Evolutionary conservation across 2,329 filamentous ascomycete species (phyloP).

Genomic region (Fusarium camptoceras): DNA sequence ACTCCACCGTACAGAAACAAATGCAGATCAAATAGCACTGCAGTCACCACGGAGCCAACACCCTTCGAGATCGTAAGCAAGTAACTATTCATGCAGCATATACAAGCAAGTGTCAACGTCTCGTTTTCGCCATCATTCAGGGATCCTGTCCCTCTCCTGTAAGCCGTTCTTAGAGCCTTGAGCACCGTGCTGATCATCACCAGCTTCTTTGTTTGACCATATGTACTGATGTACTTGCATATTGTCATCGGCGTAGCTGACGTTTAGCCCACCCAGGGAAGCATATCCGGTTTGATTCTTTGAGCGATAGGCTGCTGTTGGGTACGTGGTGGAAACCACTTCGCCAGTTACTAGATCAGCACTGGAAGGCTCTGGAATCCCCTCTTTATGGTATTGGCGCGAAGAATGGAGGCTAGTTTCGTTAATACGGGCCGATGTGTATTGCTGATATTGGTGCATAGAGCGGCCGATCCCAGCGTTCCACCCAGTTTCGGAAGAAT

Average conservation of each 20-base stretch:
- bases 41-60: not conserved
- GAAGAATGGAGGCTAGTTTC: not conserved
- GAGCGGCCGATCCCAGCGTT: constrained; percentile 26
- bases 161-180: not conserved
- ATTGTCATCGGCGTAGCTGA: not conserved
- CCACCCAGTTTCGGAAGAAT: constrained; percentile 15
- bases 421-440: constrained; percentile 10
- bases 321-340: not conserved
- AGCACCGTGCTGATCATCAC: not conserved
- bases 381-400: constrained; percentile 6
- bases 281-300: constrained; percentile 2
- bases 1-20: not conserved
- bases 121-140: not conserved
- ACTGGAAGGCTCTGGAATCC: constrained; percentile 1
- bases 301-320: not conserved
- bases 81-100: constrained; percentile 3
- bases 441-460: constrained; percentile 18
- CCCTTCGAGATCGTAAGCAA: constrained; percentile 1
- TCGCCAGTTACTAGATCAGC: not conserved
- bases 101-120: not conserved
- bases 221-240: constrained; percentile 4
- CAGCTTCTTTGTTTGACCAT: not conserved
- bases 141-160: not conserved
- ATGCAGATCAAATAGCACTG: not conserved
- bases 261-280: not conserved